phyloP scores from a whole-genome alignment of 192 early-diverging fungal genomes.

The Martensiomyces pterosporus region DNA sequence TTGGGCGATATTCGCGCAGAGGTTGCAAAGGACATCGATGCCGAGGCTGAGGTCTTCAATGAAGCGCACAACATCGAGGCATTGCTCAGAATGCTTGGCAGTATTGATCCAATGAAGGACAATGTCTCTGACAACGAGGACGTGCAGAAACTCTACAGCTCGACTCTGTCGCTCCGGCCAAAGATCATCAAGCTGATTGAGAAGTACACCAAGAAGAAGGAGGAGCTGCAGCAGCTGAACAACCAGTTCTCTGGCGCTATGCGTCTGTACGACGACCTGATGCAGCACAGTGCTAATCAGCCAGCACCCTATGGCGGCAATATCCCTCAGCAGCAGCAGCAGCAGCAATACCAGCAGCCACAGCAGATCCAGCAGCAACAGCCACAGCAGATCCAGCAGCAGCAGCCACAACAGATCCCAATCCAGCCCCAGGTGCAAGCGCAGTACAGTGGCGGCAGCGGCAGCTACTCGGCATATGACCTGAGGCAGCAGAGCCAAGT shows the following conservation, averaged over 20 bases:
- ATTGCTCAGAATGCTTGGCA: conserved; percentile 68
- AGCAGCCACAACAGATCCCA: not conserved
- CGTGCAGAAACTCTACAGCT: conserved; percentile 77
- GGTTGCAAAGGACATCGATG: conserved; percentile 54
- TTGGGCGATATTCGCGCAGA: conserved; percentile 59
- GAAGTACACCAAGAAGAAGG: conserved; percentile 78
- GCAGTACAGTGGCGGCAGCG: not conserved
- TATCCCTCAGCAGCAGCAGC: conserved; percentile 25
- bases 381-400: conserved; percentile 10
- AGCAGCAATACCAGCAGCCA: conserved; percentile 26
- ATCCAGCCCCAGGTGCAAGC: not conserved
- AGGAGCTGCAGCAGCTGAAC: conserved; percentile 44
- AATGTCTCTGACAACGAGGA: conserved; percentile 86
- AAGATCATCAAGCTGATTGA: conserved; percentile 84
- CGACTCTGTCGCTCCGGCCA: conserved; percentile 76
- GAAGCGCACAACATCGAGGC: conserved; percentile 72
- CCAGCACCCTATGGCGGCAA: conserved; percentile 4
- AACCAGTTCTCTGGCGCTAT: conserved; percentile 36
- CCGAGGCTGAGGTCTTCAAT: conserved; percentile 64
- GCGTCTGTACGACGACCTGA: conserved; percentile 40
- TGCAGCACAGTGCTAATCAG: conserved; percentile 26
- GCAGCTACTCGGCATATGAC: not conserved
- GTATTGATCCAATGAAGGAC: conserved; percentile 74
- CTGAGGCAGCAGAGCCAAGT: not conserved
- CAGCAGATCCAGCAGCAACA: not conserved